These are phyloP conservation scores for Cladorrhinum sp. DNA, from an alignment of 2,329 filamentous ascomycete species.

Conservation along the genomic window DNA sequence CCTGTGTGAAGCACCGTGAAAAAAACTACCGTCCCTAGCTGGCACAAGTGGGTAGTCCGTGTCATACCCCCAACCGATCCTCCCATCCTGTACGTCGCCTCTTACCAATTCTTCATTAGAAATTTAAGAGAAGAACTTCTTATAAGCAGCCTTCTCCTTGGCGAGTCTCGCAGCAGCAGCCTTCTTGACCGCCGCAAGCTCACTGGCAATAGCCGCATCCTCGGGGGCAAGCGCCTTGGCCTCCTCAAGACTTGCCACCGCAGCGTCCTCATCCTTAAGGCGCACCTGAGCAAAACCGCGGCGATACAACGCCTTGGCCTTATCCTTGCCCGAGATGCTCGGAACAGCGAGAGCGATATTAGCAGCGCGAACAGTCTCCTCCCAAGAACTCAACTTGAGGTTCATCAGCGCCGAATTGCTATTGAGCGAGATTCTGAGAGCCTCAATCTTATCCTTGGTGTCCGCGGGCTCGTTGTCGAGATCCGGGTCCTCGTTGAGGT, in stretches of 20 bases:
- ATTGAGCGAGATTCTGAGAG: slow-evolving; percentile 80
- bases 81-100: too few species aligned
- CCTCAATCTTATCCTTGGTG: slow-evolving; percentile 62
- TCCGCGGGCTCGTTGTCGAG: slow-evolving; percentile 68
- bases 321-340: slow-evolving; percentile 68
- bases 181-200: slow-evolving; percentile 76
- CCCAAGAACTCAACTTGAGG: slow-evolving; percentile 72
- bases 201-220: slow-evolving; percentile 71
- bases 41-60: background rate
- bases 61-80: too few species aligned
- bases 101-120: background rate
- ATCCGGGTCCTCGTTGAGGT: slow-evolving; percentile 80
- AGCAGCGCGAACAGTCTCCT: slow-evolving; percentile 68
- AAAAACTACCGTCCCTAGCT: background rate
- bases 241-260: slow-evolving; percentile 69
- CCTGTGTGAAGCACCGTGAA: background rate
- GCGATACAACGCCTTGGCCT: slow-evolving; percentile 85
- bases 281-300: slow-evolving; percentile 72
- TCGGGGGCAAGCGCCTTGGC: slow-evolving; percentile 72
- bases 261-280: slow-evolving; percentile 80
- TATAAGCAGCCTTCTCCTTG: slow-evolving; percentile 89
- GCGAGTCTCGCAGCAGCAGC: slow-evolving; percentile 67
- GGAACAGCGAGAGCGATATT: slow-evolving; percentile 67
- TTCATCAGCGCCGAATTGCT: slow-evolving; percentile 84
- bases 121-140: slow-evolving; percentile 86